A percentile compares a stretch with the other conserved stretches of the same genome.
Evolutionary conservation across 2,329 filamentous ascomycete species (phyloP).

Genomic region (Chrysosporium keratinophilum): DNA sequence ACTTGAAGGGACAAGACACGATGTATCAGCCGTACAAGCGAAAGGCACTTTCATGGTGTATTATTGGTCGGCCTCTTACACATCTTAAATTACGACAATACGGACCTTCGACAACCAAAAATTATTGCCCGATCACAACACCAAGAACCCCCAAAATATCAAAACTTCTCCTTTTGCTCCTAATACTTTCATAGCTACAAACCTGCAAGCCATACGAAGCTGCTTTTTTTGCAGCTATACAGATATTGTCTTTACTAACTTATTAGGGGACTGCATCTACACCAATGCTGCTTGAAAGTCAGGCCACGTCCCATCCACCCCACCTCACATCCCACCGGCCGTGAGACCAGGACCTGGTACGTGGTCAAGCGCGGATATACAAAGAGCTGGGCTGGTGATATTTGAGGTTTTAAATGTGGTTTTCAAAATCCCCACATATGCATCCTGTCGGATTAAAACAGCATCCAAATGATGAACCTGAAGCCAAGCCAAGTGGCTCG

Average conservation of each 20-base stretch:
- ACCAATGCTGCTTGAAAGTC: conserved; percentile 17
- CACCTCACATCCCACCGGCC: neutral
- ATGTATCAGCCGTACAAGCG: conserved; percentile 2
- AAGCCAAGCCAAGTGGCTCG: conserved; percentile 19
- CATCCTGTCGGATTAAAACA: neutral
- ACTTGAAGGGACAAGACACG: neutral
- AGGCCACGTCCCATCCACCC: conserved; percentile 23
- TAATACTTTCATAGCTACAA: neutral
- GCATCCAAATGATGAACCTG: conserved; percentile 23
- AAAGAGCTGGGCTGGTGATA: neutral
- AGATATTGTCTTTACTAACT: neutral
- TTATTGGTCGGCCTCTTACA: neutral
- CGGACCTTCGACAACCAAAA: neutral
- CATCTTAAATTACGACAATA: neutral
- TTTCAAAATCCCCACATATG: neutral
- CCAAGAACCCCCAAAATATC: no score
- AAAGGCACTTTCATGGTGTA: neutral
- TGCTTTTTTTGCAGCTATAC: neutral
- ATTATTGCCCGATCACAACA: neutral
- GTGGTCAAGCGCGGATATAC: neutral
- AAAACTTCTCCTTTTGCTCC: no score
- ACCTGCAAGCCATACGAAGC: neutral
- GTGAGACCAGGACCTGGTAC: neutral
- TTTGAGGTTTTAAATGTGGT: neutral
- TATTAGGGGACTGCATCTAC: neutral